Evolutionary conservation across 2,329 filamentous ascomycete species (phyloP), one percentile per base, ranked within the genome.

Genomic region (Ophiostoma triangulosporum): DNA sequence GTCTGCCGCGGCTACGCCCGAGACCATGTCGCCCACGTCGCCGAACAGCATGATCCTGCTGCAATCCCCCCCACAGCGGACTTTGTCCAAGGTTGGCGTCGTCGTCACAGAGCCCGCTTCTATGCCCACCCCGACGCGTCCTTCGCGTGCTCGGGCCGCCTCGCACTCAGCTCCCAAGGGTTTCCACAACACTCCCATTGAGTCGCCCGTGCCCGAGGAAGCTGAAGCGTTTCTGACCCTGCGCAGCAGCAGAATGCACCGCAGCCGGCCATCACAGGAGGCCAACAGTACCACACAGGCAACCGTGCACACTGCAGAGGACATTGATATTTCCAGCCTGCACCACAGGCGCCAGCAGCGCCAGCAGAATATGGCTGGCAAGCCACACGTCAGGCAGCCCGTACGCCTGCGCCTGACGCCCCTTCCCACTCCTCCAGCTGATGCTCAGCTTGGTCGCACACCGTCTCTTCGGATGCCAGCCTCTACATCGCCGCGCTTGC

Each of bases 1-100:
- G 55, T 60, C 58, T 3, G 36, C 50, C 2, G 26, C 57, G 7
- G 50, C 55, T 1, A 60, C 58, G 12, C 55, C 57, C 3, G 58
- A 57, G 22, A 46, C 54, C 22, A 46, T 53, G 50, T 60, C 58
- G 3, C 58, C 58, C 3, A 50, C 50, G 0, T 57, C 55, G 4
- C 51, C 55, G 4, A 32, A 33, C 32, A 48, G 24, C 29, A 38
- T 32, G 15, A 27, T 45, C 7, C 26, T 57, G 29, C 40, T 50
- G 3, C 48, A 48, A 2, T 53, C 51, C 2, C 57, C 29, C 1
- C 43, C 50, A 1, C 48, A 55, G 20, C 50, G 38, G 1, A 24
- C 26, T 2, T 46, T 38, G 9, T 56, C 51, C 3, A 55, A 49
- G 35, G 9, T 24, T n/a, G 32, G 33, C 3, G 26, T 32, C 3